Evolutionary conservation across 2,329 filamentous ascomycete species (phyloP).

Genomic region (Fragosphaeria purpurea): DNA sequence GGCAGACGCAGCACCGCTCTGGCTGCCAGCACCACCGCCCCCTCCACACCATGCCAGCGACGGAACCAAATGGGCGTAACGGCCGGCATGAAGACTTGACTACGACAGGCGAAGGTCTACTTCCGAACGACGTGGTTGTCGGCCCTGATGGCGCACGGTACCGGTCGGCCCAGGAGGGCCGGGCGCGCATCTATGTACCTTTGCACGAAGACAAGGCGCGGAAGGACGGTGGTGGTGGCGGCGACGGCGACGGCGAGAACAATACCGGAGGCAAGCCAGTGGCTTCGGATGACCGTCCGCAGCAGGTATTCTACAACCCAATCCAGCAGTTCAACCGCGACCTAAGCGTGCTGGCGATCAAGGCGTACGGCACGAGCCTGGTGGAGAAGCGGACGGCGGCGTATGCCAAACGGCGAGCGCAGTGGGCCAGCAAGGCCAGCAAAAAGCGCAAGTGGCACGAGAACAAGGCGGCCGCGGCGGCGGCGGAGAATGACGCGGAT

Average conservation of each 20-base stretch:
- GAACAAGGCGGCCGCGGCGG: conserved; percentile 18
- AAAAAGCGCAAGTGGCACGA: conserved; percentile 32
- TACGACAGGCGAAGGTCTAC: no score
- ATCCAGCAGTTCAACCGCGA: conserved; percentile 99
- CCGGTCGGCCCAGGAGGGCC: conserved; percentile 43
- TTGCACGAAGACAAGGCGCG: conserved; percentile 22
- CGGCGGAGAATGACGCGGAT: neutral
- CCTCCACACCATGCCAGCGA: no score
- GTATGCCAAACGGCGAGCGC: conserved; percentile 46
- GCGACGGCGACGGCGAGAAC: no score
- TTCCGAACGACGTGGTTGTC: neutral
- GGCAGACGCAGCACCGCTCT: no score
- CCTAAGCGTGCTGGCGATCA: conserved; percentile 84
- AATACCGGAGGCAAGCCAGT: conserved; percentile 7
- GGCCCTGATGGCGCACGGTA: conserved; percentile 36
- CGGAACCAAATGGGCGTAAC: no score
- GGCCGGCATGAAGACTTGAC: no score
- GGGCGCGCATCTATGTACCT: conserved; percentile 47
- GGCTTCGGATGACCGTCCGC: conserved; percentile 48
- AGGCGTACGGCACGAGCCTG: conserved; percentile 67
- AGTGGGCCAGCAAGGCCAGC: conserved; percentile 27
- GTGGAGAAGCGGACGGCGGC: conserved; percentile 39
- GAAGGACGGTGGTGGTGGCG: conserved; percentile 21
- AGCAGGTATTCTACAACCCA: conserved; percentile 95
- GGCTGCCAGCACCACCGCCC: no score